Percentiles rank a stretch among this genome's conserved stretches.
Conservation (phyloP, 108 stramenopile species). For the Fragilariopsis cylindrus region DNA sequence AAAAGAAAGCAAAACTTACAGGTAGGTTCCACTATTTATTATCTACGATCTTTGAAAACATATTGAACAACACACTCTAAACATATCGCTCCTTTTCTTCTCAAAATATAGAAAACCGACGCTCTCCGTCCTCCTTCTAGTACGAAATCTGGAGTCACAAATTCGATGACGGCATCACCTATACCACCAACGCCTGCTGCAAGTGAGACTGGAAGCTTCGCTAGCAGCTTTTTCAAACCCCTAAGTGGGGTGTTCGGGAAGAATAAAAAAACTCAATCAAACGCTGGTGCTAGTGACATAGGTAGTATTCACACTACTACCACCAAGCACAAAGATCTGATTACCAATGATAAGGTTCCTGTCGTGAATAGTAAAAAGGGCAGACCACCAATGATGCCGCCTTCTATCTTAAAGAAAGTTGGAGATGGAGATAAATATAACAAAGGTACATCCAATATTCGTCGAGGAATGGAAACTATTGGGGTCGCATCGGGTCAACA, state of each 20-base stretch:
- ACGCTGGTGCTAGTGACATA: conserved; percentile 23
- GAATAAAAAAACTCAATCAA: conserved; percentile 18
- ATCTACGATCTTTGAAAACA: neutral
- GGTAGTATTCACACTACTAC: neutral
- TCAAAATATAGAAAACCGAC: neutral
- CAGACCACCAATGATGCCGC: conserved; percentile 27
- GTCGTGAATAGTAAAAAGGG: conserved; percentile 9
- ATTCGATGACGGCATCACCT: neutral
- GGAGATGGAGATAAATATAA: neutral
- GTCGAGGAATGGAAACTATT: neutral
- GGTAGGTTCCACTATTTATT: neutral
- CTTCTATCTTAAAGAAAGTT: conserved; percentile 17
- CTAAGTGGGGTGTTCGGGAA: conserved; percentile 21
- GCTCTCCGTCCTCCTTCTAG: conserved; percentile 4
- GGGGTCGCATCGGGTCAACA: neutral
- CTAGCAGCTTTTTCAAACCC: conserved; percentile 18
- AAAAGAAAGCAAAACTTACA: conserved; percentile 4
- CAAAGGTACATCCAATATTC: too few species aligned
- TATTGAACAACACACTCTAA: neutral
- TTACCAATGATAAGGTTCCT: neutral
- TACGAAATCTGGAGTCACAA: neutral
- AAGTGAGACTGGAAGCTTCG: conserved; percentile 34
- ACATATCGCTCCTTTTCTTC: neutral
- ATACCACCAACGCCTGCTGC: conserved; percentile 20
- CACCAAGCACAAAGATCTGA: neutral